Conservation (phyloP, 768 basidiomycete genomes). For the Tephrocybe sp. region DNA sequence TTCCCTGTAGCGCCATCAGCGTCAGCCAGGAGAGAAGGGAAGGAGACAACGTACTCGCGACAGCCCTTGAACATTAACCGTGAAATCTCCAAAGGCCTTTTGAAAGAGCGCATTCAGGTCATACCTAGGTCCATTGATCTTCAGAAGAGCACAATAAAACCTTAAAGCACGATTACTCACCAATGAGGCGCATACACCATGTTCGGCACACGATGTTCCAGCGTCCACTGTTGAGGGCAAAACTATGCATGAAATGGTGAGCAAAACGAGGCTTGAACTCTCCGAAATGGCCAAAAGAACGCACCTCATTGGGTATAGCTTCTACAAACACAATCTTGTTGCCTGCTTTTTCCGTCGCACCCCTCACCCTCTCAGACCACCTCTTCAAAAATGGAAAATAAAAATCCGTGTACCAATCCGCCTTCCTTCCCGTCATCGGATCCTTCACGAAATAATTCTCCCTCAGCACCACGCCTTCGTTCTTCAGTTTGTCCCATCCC, state of each 20-base stretch:
- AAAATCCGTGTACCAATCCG: conserved; percentile 84
- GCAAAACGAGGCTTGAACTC: neutral
- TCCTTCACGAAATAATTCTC: conserved; percentile 83
- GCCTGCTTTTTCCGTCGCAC: conserved; percentile 30
- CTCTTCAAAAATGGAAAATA: conserved; percentile 74
- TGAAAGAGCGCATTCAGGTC: conserved; percentile 86
- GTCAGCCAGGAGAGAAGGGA: neutral
- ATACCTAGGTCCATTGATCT: conserved; percentile 53
- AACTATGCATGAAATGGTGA: conserved; percentile 45
- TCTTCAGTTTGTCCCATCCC: conserved; percentile 73
- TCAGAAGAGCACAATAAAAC: neutral
- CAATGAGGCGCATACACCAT: conserved; percentile 39
- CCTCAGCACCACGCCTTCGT: conserved; percentile 70
- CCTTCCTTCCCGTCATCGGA: conserved; percentile 62
- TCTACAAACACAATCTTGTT: conserved; percentile 75
- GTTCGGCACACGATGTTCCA: conserved; percentile 48
- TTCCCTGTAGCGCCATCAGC: conserved; percentile 51
- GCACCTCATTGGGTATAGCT: conserved; percentile 90
- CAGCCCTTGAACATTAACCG: conserved; percentile 90
- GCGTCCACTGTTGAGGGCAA: conserved; percentile 76
- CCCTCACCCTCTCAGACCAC: conserved; percentile 64
- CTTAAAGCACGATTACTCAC: conserved; percentile 16
- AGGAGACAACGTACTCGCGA: conserved; percentile 57
- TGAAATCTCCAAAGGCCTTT: conserved; percentile 82
- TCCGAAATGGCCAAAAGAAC: neutral